phyloP scores from a whole-genome alignment of 1,139 yeast species.

The Yamadazyma sp. region DNA sequence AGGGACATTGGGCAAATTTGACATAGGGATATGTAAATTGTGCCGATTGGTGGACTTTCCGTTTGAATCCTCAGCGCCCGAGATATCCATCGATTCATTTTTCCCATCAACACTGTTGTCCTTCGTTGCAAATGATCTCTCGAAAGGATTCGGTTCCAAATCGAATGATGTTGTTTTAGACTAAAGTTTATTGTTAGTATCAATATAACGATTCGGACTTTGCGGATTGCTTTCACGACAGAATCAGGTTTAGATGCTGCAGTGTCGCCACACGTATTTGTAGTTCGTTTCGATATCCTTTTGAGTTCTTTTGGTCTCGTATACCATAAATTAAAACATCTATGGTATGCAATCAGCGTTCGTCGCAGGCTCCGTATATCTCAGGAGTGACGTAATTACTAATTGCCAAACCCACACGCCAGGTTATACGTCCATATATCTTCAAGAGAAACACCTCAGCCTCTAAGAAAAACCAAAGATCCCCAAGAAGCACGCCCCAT shows the following conservation, averaged over 20 bases:
- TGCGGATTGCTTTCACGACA: neutral
- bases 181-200: conserved; percentile 18
- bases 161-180: conserved; percentile 59
- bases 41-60: conserved; percentile 24
- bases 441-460: no score
- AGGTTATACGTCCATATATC: no score
- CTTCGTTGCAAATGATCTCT: conserved; percentile 80
- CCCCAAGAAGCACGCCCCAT: no score
- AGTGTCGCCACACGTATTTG: neutral
- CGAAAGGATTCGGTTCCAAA: conserved; percentile 94
- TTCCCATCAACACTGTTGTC: conserved; percentile 20
- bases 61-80: neutral
- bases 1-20: conserved; percentile 20
- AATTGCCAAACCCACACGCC: conserved; percentile 1
- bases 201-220: neutral
- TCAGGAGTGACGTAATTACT: conserved; percentile 14
- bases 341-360: neutral
- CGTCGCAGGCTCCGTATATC: neutral
- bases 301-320: neutral
- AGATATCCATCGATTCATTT: conserved; percentile 6
- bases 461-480: no score
- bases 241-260: no score
- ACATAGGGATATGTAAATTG: conserved; percentile 36
- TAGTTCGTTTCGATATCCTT: no score
- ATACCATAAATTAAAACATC: no score